These are phyloP conservation scores for Podospora comata DNA, from an alignment of 495 filamentous ascomycete genomes.

Conservation along the genomic window DNA sequence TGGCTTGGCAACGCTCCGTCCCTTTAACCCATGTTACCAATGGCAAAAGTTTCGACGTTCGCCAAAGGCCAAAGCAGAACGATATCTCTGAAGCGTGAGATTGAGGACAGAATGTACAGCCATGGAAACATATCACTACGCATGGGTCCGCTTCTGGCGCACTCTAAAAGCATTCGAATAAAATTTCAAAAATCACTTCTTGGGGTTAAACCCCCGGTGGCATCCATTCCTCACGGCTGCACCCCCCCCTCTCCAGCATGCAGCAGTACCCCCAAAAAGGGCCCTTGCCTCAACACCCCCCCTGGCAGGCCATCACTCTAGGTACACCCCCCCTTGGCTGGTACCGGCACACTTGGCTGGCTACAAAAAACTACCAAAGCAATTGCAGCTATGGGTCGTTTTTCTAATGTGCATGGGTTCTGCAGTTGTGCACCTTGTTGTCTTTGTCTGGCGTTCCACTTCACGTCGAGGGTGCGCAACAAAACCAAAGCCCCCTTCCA, in stretches of 20 bases:
- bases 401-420: constrained; percentile 11
- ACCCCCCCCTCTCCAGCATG: constrained; percentile 14
- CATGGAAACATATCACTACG: neutral
- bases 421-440: constrained; percentile 14
- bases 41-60: neutral
- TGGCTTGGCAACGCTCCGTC: constrained; percentile 9
- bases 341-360: constrained; percentile 13
- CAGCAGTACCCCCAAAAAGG: constrained; percentile 15
- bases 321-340: constrained; percentile 14
- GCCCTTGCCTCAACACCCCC: constrained; percentile 7
- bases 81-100: neutral
- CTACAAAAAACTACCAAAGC: neutral
- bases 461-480: constrained; percentile 23
- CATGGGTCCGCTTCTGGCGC: neutral
- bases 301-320: constrained; percentile 2
- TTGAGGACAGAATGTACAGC: neutral
- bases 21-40: constrained; percentile 2
- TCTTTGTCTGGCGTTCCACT: constrained; percentile 23
- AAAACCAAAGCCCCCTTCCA: constrained; percentile 13
- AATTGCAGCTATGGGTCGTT: constrained; percentile 9
- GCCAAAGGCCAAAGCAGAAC: neutral
- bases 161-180: constrained; percentile 1
- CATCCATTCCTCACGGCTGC: constrained; percentile 9
- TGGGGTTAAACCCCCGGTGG: constrained; percentile 13
- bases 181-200: neutral